Evolutionary conservation across 345 rosid genomes (phyloP).

Genomic region (Crucihimalaya himalaica): DNA sequence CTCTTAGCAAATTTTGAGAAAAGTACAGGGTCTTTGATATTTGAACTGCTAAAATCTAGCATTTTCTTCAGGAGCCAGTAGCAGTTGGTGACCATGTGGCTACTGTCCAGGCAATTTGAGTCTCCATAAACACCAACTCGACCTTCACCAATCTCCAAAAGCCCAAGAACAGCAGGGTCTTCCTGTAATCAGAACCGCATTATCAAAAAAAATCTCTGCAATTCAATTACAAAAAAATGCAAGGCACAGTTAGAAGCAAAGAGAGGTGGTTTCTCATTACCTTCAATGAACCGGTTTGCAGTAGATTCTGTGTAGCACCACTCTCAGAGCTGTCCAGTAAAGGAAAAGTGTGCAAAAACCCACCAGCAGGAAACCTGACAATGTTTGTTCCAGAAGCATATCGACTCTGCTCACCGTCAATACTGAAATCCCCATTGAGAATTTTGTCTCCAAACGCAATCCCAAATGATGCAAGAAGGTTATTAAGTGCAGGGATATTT

Average conservation of each 20-base stretch:
- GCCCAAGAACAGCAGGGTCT: conserved; percentile 91
- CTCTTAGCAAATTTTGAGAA: conserved; percentile 62
- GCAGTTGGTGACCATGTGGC: conserved; percentile 99
- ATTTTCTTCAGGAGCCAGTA: conserved; percentile 89
- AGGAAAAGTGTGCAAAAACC: conserved; percentile 84
- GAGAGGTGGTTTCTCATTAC: conserved; percentile 36
- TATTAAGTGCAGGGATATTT: conserved; percentile 89
- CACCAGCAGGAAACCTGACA: conserved; percentile 88
- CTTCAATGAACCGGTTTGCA: conserved; percentile 61
- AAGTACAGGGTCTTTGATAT: conserved; percentile 71
- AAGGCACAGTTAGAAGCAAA: conserved; percentile 8
- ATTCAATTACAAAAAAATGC: not conserved
- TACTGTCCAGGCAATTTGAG: conserved; percentile 94
- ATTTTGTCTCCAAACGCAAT: conserved; percentile 97
- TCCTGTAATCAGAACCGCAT: conserved; percentile 50
- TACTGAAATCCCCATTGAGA: conserved; percentile 86
- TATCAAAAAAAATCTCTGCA: not conserved
- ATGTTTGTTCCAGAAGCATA: conserved; percentile 98
- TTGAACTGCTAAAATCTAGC: conserved; percentile 74
- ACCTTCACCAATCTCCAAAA: conserved; percentile 73
- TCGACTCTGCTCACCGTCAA: conserved; percentile 94
- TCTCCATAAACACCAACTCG: conserved; percentile 90
- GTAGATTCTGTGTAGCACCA: conserved; percentile 87
- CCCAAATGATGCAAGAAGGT: conserved; percentile 93
- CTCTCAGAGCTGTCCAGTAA: conserved; percentile 94